Evolutionary conservation across 2,329 filamentous ascomycete species (phyloP).

Genomic region (Alternaria angustiovoidea): DNA sequence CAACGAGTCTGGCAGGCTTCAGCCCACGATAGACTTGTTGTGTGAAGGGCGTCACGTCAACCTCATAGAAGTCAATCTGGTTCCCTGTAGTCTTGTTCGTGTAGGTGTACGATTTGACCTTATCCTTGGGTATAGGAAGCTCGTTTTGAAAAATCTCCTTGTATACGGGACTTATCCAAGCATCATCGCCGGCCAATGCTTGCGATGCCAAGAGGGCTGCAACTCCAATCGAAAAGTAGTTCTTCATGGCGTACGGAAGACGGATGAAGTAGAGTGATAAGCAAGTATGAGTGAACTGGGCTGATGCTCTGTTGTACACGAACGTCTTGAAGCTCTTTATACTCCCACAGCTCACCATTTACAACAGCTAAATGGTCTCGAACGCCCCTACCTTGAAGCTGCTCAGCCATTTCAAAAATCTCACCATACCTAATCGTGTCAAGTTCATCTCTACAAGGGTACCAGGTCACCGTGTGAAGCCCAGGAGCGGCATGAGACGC

Average conservation of each 20-base stretch:
- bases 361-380: neutral
- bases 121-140: conserved; percentile 57
- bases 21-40: conserved; percentile 56
- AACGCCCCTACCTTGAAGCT: neutral
- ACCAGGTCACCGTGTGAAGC: conserved; percentile 4
- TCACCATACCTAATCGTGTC: neutral
- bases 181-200: conserved; percentile 27
- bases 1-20: conserved; percentile 54
- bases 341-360: neutral
- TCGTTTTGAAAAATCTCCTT: conserved; percentile 48
- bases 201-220: conserved; percentile 24
- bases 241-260: conserved; percentile 21
- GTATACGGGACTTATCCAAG: conserved; percentile 47
- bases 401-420: conserved; percentile 1
- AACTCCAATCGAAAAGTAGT: conserved; percentile 19
- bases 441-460: conserved; percentile 1
- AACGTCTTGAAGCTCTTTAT: conserved; percentile 16
- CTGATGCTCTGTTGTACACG: conserved; percentile 3
- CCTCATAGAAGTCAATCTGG: conserved; percentile 58
- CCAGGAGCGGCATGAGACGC: neutral
- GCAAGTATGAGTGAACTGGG: conserved; percentile 17
- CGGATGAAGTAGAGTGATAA: conserved; percentile 1
- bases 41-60: conserved; percentile 55
- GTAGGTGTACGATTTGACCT: conserved; percentile 40
- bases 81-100: conserved; percentile 47